A percentile compares a stretch with the other conserved stretches of the same genome.
phyloP scores from a whole-genome alignment of 139 green algal genomes.

The Coccomyxa sp. region DNA sequence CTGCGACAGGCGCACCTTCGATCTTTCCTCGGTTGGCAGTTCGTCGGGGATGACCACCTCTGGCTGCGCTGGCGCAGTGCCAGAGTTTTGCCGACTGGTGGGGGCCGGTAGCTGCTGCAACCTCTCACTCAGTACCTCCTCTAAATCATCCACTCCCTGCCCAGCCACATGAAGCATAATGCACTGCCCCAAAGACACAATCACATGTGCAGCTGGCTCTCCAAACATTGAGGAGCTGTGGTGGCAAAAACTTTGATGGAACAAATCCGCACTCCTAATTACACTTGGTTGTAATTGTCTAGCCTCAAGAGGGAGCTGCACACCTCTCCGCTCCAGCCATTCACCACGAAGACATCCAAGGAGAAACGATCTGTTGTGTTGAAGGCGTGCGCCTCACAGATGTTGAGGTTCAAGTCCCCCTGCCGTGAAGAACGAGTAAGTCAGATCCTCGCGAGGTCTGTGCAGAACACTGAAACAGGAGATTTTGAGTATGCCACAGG shows the following conservation, averaged over 20 bases:
- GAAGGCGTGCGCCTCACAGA: constrained; percentile 97
- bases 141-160: constrained; percentile 50
- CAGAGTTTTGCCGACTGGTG: neutral
- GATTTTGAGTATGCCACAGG: neutral
- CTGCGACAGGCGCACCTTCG: too few relatives aligned
- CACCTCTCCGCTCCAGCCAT: constrained; percentile 61
- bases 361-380: constrained; percentile 91
- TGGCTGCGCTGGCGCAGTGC: too few relatives aligned
- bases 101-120: constrained; percentile 73
- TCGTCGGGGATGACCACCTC: neutral
- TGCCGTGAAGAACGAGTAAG: constrained; percentile 19
- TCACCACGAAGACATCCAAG: constrained; percentile 96
- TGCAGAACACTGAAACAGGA: neutral
- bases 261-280: too few relatives aligned
- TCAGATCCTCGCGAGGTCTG: neutral
- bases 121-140: constrained; percentile 71
- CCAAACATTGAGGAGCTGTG: too few relatives aligned
- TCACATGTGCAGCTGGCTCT: too few relatives aligned
- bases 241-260: too few relatives aligned
- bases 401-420: constrained; percentile 94
- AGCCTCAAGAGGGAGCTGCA: neutral
- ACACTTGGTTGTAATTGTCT: too few relatives aligned
- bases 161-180: neutral
- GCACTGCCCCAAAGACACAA: too few relatives aligned
- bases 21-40: neutral